phyloP scores from a whole-genome alignment of 768 basidiomycete genomes.

The Boletus speciosus region DNA sequence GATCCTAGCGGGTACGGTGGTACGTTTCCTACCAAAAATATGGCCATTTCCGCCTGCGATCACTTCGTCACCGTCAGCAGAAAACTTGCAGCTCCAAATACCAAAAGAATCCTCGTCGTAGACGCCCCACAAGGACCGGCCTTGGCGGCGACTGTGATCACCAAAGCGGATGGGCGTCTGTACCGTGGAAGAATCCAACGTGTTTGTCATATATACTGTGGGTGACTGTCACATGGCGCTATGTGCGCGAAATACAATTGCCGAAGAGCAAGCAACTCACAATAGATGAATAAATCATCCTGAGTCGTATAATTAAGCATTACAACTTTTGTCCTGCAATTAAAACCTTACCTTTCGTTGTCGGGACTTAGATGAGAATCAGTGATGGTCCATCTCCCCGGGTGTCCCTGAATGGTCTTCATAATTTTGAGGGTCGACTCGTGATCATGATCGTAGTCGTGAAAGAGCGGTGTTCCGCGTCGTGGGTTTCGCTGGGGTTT shows the following conservation, averaged over 20 bases:
- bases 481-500: slow-evolving; percentile 12
- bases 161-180: slow-evolving; percentile 63
- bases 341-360: slow-evolving; percentile 64
- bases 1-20: neutral
- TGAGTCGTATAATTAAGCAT: slow-evolving; percentile 28
- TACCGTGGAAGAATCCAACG: slow-evolving; percentile 54
- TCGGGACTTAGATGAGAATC: slow-evolving; percentile 89
- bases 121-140: slow-evolving; percentile 30
- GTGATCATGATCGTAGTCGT: slow-evolving; percentile 40
- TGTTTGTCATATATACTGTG: slow-evolving; percentile 72
- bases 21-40: slow-evolving; percentile 56
- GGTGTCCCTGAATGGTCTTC: slow-evolving; percentile 70
- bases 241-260: neutral
- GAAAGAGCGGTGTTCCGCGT: slow-evolving; percentile 15
- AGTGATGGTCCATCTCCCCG: slow-evolving; percentile 90
- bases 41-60: slow-evolving; percentile 88
- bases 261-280: slow-evolving; percentile 32
- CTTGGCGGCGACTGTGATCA: slow-evolving; percentile 42
- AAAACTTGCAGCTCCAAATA: slow-evolving; percentile 95
- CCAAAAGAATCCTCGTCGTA: slow-evolving; percentile 52
- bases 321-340: slow-evolving; percentile 47
- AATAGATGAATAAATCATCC: slow-evolving; percentile 92
- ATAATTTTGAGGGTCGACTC: slow-evolving; percentile 46
- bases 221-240: slow-evolving; percentile 47
- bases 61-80: slow-evolving; percentile 93